Conservation (phyloP, 1,284 basidiomycete species). For the Cryptococcus depauperatus region DNA sequence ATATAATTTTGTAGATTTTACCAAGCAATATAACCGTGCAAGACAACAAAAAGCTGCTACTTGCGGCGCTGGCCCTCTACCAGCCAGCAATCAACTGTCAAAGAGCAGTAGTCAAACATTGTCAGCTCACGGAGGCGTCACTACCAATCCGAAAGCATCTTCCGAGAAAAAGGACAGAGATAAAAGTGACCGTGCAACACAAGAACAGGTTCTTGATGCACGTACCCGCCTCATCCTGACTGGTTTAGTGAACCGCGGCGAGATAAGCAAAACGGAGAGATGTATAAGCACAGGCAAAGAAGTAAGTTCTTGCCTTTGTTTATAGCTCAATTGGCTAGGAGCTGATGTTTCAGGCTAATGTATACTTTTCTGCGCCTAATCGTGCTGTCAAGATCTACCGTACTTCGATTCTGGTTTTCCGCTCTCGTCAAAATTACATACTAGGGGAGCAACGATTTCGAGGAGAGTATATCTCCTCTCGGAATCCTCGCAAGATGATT, state of each 20-base stretch:
- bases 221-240: slow-evolving; percentile 81
- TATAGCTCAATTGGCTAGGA: background rate
- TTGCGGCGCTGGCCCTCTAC: slow-evolving; percentile 9
- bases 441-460: slow-evolving; percentile 84
- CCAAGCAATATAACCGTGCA: slow-evolving; percentile 90
- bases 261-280: slow-evolving; percentile 80
- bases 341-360: slow-evolving; percentile 61
- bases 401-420: slow-evolving; percentile 95
- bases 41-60: slow-evolving; percentile 56
- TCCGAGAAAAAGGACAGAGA: slow-evolving; percentile 83
- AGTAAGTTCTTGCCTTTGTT: slow-evolving; percentile 47
- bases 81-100: slow-evolving; percentile 20
- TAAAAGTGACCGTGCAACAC: slow-evolving; percentile 87
- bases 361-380: slow-evolving; percentile 73
- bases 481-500: slow-evolving; percentile 98
- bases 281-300: slow-evolving; percentile 95
- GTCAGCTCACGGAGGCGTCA: slow-evolving; percentile 50
- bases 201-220: slow-evolving; percentile 87
- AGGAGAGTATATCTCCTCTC: slow-evolving; percentile 73
- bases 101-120: slow-evolving; percentile 50
- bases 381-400: slow-evolving; percentile 96
- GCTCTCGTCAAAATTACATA: slow-evolving; percentile 92
- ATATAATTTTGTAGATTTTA: slow-evolving; percentile 61
- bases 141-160: slow-evolving; percentile 80
- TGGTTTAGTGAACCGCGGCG: slow-evolving; percentile 82